A percentile compares a stretch with the other conserved stretches of the same genome.
Conservation (phyloP, 139 green algal genomes). For the Diplosphaera chodatii region DNA sequence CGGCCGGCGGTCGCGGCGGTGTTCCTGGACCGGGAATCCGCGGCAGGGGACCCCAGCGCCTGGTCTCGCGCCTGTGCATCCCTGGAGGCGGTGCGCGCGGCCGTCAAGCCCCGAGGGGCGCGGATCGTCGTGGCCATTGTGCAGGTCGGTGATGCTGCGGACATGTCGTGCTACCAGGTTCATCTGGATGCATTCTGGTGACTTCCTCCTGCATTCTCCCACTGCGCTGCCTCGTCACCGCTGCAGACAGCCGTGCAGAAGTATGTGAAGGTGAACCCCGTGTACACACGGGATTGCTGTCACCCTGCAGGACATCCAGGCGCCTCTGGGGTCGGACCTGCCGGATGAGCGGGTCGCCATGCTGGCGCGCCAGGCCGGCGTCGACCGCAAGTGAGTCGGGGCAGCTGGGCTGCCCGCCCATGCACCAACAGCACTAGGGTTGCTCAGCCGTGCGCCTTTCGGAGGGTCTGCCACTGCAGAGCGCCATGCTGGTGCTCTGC, state of each 20-base stretch:
- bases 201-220: no score
- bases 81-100: constrained; percentile 33
- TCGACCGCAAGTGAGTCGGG: constrained; percentile 26
- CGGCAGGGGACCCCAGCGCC: constrained; percentile 28
- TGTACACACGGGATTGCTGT: background rate
- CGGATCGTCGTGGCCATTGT: constrained; percentile 15
- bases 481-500: no score
- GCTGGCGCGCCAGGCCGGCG: constrained; percentile 28
- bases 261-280: no score
- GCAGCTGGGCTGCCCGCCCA: background rate
- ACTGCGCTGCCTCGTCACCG: no score
- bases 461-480: no score
- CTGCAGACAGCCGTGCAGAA: no score
- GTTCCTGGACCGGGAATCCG: constrained; percentile 28
- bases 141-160: background rate
- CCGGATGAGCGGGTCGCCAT: constrained; percentile 26
- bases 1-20: constrained; percentile 39
- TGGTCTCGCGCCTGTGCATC: constrained; percentile 28
- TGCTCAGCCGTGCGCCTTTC: no score
- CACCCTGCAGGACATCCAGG: background rate
- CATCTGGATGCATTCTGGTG: no score
- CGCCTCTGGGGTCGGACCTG: constrained; percentile 5
- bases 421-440: no score
- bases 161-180: no score
- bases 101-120: constrained; percentile 5